A percentile compares a stretch with the other conserved stretches of the same genome.
phyloP scores from a whole-genome alignment of 2,329 filamentous ascomycete genomes.

The Alternaria alternata region DNA sequence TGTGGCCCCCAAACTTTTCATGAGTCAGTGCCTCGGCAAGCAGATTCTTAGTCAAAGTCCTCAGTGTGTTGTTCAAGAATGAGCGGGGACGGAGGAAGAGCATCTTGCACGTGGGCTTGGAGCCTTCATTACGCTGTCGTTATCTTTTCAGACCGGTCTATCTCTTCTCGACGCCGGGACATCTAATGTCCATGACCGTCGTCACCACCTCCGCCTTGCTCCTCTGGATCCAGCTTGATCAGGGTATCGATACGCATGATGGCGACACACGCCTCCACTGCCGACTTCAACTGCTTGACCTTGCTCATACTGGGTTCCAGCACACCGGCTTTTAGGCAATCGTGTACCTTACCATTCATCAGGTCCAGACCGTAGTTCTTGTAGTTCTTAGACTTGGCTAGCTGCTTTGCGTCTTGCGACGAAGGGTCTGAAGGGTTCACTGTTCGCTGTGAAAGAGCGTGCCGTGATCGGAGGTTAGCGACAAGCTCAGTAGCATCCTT shows the following conservation, averaged over 20 bases:
- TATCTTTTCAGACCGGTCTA: slow-evolving; percentile 18
- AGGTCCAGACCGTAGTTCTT: slow-evolving; percentile 98
- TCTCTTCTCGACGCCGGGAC: slow-evolving; percentile 4
- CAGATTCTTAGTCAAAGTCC: not conserved
- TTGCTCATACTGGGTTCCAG: slow-evolving; percentile 98
- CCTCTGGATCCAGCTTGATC: slow-evolving; percentile 96
- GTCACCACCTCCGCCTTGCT: slow-evolving; percentile 73
- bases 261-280: slow-evolving; percentile 96
- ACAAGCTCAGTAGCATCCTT: slow-evolving; percentile 96
- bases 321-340: slow-evolving; percentile 93
- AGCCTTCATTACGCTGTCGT: slow-evolving; percentile 23
- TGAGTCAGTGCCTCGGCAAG: not conserved
- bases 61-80: not conserved
- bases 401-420: slow-evolving; percentile 81
- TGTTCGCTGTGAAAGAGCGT: slow-evolving; percentile 92
- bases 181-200: slow-evolving; percentile 83
- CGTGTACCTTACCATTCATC: slow-evolving; percentile 85
- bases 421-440: slow-evolving; percentile 68
- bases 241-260: slow-evolving; percentile 99
- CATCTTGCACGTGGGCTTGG: slow-evolving; percentile 14
- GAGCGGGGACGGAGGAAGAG: slow-evolving; percentile 4
- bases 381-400: slow-evolving; percentile 95
- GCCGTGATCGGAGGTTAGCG: slow-evolving; percentile 91
- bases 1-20: slow-evolving; percentile 2
- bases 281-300: slow-evolving; percentile 96